Evolutionary conservation across 257 asterid genomes (phyloP), one percentile per base, ranked within the genome.

Genomic region (Gardenia jasminoides): DNA sequence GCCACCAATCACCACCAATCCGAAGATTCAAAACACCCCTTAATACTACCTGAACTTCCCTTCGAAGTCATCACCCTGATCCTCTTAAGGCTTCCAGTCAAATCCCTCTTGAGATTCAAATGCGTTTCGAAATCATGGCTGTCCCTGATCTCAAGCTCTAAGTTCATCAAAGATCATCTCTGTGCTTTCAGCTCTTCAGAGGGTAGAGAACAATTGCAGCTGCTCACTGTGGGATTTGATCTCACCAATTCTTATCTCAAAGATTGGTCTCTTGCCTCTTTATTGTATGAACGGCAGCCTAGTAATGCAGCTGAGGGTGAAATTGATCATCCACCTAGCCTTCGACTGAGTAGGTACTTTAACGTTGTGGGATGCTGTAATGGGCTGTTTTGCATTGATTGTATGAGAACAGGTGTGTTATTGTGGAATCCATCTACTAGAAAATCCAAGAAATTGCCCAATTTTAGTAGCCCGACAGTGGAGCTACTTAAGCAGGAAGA

Each of bases 21-120:
- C 15, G 13, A 47, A 47, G 52, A 47, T 47, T 47, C 52, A 47
- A 13, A 47, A 0, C 52, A 8, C 19, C 56, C 62, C 26, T 19
- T 56, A 56, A 20, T 19, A 56, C 7, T 56, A 4, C 62, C 62
- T 56, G 62, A 56, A 0, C 62, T 56, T 19, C 62, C 62, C 26
- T 56, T 56, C 19, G 62, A 56, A 56, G 62, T 56, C n/a, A 56
- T 56, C 7, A 19, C 26, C 0, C 26, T 19, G 62, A 56, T 56
- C 26, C 62, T 56, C 26, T 75, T 73, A 76, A 83, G 85, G 50
- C 76, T 83, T 24, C 87, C 82, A 7, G 87, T 81, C 46, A 83
- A 76, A 43, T 76, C 84, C 26, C 89, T 83, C 62, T 19, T 4
- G 28, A 58, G 7, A 58, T 58, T 58, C 28, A 22, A 20, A 20